Evolutionary conservation across 1,284 basidiomycete species (phyloP).

Genomic region (Cutaneotrichosporon sp.): DNA sequence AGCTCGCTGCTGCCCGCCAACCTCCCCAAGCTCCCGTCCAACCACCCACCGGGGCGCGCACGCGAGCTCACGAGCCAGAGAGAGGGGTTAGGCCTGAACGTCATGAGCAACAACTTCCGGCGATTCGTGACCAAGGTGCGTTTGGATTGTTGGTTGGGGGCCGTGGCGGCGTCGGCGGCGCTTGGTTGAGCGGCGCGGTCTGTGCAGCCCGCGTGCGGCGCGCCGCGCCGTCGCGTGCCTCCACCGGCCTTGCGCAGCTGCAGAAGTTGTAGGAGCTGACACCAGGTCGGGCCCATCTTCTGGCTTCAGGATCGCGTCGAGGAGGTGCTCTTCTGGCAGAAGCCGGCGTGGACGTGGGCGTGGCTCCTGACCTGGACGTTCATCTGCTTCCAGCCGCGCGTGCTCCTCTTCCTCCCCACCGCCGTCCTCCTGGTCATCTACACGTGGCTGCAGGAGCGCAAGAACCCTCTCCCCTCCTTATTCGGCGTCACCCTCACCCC

Average conservation of each 20-base stretch:
- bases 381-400: slow-evolving; percentile 52
- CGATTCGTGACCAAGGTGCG: slow-evolving; percentile 50
- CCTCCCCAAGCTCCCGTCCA: slow-evolving; percentile 39
- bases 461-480: slow-evolving; percentile 38
- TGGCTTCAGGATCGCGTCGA: slow-evolving; percentile 53
- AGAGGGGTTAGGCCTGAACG: slow-evolving; percentile 44
- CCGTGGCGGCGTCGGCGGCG: not conserved
- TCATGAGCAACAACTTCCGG: slow-evolving; percentile 52
- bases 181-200: not conserved
- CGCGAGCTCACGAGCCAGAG: slow-evolving; percentile 46
- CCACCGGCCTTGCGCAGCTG: too few relatives aligned
- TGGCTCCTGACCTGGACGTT: slow-evolving; percentile 51
- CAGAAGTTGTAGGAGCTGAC: slow-evolving; percentile 3
- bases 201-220: not conserved
- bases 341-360: slow-evolving; percentile 51
- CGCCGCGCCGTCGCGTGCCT: not conserved
- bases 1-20: slow-evolving; percentile 45
- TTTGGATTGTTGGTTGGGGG: slow-evolving; percentile 5
- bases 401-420: slow-evolving; percentile 47
- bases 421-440: slow-evolving; percentile 43
- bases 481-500: slow-evolving; percentile 32
- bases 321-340: slow-evolving; percentile 54
- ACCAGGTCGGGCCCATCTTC: slow-evolving; percentile 52
- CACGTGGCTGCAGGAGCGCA: slow-evolving; percentile 44
- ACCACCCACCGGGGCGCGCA: slow-evolving; percentile 10